Evolutionary conservation across 495 filamentous ascomycete species (phyloP).

Genomic region (Cairneyella variabilis): DNA sequence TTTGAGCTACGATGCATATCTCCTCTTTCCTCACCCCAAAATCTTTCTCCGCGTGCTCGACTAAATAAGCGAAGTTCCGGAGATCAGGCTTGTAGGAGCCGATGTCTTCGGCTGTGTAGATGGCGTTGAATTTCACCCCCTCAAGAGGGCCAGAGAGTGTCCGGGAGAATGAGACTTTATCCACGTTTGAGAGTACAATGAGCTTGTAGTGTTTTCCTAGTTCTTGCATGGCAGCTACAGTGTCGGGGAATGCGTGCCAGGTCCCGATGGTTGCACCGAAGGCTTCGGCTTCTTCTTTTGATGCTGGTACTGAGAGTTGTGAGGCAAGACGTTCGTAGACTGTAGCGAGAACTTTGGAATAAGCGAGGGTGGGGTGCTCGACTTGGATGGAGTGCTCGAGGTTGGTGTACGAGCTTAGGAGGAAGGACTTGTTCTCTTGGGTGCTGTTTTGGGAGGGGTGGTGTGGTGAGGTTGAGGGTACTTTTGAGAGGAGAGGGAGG

Average conservation of each 20-base stretch:
- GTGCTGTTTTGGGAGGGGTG: constrained; percentile 5
- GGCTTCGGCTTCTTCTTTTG: constrained; percentile 22
- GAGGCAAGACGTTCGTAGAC: constrained; percentile 10
- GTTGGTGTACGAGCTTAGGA: constrained; percentile 4
- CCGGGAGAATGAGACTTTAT: constrained; percentile 54
- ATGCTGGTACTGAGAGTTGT: constrained; percentile 32
- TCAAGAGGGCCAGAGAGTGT: constrained; percentile 49
- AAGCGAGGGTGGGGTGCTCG: constrained; percentile 11
- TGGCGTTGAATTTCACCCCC: constrained; percentile 55
- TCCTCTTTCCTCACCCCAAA: constrained; percentile 51
- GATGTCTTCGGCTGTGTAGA: constrained; percentile 72
- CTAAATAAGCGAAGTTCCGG: constrained; percentile 63
- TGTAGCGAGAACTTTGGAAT: constrained; percentile 6
- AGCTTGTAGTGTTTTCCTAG: constrained; percentile 62
- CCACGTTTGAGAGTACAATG: constrained; percentile 69
- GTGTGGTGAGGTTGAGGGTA: constrained; percentile 2
- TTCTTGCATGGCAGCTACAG: constrained; percentile 50
- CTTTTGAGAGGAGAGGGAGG: constrained; percentile 18
- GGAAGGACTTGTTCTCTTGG: neutral
- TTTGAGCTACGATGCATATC: constrained; percentile 67
- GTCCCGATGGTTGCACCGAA: constrained; percentile 53
- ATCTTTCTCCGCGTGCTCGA: constrained; percentile 25
- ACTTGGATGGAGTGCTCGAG: constrained; percentile 11
- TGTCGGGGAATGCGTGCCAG: constrained; percentile 67
- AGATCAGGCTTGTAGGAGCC: constrained; percentile 71